Conservation (phyloP, 2,329 filamentous ascomycete genomes). For the Trichoderma polysporum region DNA sequence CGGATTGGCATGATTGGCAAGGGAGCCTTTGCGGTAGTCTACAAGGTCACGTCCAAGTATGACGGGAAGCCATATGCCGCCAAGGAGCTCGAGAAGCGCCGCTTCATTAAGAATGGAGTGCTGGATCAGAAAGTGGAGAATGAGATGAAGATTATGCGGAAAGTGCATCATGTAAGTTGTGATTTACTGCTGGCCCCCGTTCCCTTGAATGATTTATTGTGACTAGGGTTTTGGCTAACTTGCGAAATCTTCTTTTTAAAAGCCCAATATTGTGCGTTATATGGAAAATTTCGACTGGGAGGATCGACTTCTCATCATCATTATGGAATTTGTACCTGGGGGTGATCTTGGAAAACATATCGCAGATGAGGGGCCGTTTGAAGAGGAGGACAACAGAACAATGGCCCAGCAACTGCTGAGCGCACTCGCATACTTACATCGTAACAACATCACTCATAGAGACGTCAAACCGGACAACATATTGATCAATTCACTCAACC, state of each 20-base stretch:
- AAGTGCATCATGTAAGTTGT: slow-evolving; percentile 71
- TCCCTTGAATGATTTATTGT: slow-evolving; percentile 23
- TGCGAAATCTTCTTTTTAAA: background rate
- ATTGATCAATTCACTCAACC: slow-evolving; percentile 69
- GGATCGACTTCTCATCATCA: slow-evolving; percentile 84
- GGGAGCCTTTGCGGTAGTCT: slow-evolving; percentile 92
- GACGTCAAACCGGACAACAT: slow-evolving; percentile 99
- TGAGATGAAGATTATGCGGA: slow-evolving; percentile 94
- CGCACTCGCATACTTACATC: slow-evolving; percentile 83
- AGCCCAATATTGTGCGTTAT: slow-evolving; percentile 89
- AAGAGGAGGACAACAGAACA: slow-evolving; percentile 65
- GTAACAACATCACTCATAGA: slow-evolving; percentile 89
- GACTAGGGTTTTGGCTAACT: background rate
- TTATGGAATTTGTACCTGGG: slow-evolving; percentile 87
- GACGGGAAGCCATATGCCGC: slow-evolving; percentile 83
- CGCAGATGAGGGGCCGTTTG: slow-evolving; percentile 57
- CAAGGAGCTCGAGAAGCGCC: slow-evolving; percentile 91
- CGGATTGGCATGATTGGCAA: slow-evolving; percentile 80
- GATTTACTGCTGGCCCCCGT: background rate
- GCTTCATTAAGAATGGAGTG: slow-evolving; percentile 89
- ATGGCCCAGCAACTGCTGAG: slow-evolving; percentile 77
- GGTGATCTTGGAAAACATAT: slow-evolving; percentile 82
- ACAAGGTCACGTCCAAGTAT: slow-evolving; percentile 82
- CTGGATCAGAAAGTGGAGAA: slow-evolving; percentile 91
- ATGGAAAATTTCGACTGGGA: slow-evolving; percentile 84